These are phyloP conservation scores for Lichtheimia hyalospora DNA, from an alignment of 371 early-diverging fungal genomes.

Conservation along the genomic window DNA sequence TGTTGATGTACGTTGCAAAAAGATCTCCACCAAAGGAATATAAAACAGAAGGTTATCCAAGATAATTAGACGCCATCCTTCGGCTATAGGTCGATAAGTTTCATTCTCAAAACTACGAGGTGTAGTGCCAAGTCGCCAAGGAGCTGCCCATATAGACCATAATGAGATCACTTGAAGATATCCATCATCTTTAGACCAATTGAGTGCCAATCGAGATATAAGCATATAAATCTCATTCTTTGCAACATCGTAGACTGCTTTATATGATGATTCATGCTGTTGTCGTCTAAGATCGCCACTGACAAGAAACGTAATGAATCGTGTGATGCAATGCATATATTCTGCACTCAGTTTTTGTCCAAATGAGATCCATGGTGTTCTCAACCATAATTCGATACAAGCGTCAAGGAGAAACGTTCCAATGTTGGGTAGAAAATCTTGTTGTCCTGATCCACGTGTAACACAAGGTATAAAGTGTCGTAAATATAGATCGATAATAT, in stretches of 20 bases:
- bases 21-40: constrained; percentile 23
- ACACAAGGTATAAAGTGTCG: constrained; percentile 14
- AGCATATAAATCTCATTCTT: constrained; percentile 29
- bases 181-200: constrained; percentile 32
- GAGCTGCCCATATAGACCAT: constrained; percentile 36
- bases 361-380: constrained; percentile 24
- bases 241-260: constrained; percentile 13
- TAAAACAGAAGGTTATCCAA: constrained; percentile 35
- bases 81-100: constrained; percentile 9
- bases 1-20: constrained; percentile 24
- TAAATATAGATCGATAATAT: constrained; percentile 24
- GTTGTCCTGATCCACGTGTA: neutral
- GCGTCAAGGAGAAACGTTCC: constrained; percentile 30
- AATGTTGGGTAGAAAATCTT: constrained; percentile 8
- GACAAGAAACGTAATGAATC: constrained; percentile 29
- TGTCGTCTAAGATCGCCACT: constrained; percentile 22
- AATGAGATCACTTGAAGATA: constrained; percentile 28
- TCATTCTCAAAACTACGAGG: constrained; percentile 1
- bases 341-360: constrained; percentile 20
- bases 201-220: constrained; percentile 31
- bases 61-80: constrained; percentile 26
- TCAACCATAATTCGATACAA: constrained; percentile 34
- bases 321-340: constrained; percentile 18
- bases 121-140: constrained; percentile 25
- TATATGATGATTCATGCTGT: constrained; percentile 7